Evolutionary conservation across 768 basidiomycete species (phyloP).

Genomic region (Lanmaoa rubissima): DNA sequence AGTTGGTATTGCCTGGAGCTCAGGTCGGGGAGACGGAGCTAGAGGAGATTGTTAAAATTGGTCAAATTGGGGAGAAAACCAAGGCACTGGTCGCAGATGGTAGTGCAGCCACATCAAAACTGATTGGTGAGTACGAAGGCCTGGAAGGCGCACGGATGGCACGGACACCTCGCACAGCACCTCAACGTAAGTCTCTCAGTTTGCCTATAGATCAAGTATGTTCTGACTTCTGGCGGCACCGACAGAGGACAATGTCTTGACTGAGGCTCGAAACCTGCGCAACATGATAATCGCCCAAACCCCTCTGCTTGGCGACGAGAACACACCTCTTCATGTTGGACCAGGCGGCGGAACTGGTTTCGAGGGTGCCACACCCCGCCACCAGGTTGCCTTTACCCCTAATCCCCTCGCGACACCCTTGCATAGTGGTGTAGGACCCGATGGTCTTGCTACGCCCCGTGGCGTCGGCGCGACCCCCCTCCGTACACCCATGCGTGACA

Average conservation of each 20-base stretch:
- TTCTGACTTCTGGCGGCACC: conserved; percentile 8
- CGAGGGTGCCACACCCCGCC: conserved; percentile 92
- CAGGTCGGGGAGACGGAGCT: conserved; percentile 94
- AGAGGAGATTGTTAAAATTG: conserved; percentile 99
- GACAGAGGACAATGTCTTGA: conserved; percentile 91
- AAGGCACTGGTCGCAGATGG: conserved; percentile 81
- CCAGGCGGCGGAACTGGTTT: conserved; percentile 87
- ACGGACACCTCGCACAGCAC: conserved; percentile 90
- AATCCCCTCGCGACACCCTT: conserved; percentile 92
- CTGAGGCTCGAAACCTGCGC: conserved; percentile 92
- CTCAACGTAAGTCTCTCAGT: conserved; percentile 69
- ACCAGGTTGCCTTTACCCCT: conserved; percentile 87
- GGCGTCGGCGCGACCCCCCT: conserved; percentile 71
- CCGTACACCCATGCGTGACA: conserved; percentile 94
- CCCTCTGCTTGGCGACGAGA: conserved; percentile 94
- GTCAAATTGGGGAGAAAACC: conserved; percentile 86
- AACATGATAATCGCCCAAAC: conserved; percentile 94
- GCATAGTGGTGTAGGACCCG: conserved; percentile 44
- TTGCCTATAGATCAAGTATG: not conserved
- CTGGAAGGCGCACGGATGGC: conserved; percentile 88
- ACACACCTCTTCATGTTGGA: conserved; percentile 83
- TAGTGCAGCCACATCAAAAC: conserved; percentile 77
- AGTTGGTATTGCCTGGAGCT: conserved; percentile 79
- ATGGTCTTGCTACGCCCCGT: conserved; percentile 55
- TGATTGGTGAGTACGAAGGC: conserved; percentile 91